Conservation (phyloP, 495 filamentous ascomycete genomes). For the Aspergillus coremiiformis region DNA sequence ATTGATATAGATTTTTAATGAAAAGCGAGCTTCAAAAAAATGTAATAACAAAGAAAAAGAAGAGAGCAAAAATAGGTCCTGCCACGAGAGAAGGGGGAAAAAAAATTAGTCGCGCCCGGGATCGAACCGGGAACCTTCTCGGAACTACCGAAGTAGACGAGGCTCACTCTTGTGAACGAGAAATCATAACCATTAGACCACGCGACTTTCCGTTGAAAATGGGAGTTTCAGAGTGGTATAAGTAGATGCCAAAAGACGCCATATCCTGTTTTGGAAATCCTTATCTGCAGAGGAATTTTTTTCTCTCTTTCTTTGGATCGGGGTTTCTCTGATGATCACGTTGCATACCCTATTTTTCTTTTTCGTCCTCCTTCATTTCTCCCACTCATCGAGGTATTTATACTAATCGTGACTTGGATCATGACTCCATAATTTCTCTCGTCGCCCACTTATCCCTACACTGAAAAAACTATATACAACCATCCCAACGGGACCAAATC, state of each 20-base stretch:
- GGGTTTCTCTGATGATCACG: background rate
- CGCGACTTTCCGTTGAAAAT: constrained; percentile 8
- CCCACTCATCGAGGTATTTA: background rate
- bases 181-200: constrained; percentile 23
- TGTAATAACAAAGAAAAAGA: background rate
- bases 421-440: background rate
- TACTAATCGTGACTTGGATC: background rate
- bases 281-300: background rate
- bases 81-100: too few species aligned
- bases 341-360: background rate
- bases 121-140: constrained; percentile 33
- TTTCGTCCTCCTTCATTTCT: background rate
- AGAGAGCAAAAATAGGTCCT: too few species aligned
- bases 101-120: constrained; percentile 33
- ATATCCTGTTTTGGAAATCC: too few species aligned
- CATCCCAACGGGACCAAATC: too few species aligned
- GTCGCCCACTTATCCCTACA: background rate
- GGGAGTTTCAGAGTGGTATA: background rate
- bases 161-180: constrained; percentile 18
- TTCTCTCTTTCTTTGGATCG: background rate
- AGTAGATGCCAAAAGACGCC: background rate
- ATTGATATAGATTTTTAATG: too few species aligned
- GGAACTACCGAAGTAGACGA: background rate
- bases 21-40: too few species aligned
- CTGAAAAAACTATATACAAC: too few species aligned